These are phyloP conservation scores for Backusella liffmaniae DNA, from an alignment of 192 early-diverging fungal genomes.

Conservation along the genomic window DNA sequence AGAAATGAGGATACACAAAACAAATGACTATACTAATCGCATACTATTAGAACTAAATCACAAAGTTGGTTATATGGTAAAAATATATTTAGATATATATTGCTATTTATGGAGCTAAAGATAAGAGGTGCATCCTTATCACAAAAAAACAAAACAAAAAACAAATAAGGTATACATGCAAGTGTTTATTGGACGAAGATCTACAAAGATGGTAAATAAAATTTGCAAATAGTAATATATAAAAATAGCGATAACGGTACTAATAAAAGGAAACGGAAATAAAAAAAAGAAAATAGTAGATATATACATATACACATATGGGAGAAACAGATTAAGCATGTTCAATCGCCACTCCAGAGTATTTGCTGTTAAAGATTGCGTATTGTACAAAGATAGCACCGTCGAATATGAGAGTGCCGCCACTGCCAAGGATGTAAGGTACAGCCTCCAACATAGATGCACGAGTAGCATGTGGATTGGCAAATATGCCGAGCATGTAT, in stretches of 20 bases:
- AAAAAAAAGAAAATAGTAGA: background rate
- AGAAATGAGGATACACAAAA: background rate
- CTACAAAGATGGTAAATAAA: background rate
- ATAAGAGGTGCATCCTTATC: background rate
- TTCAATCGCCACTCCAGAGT: background rate
- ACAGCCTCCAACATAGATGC: conserved; percentile 35
- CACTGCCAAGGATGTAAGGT: conserved; percentile 65
- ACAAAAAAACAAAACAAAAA: background rate
- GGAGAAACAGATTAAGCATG: background rate
- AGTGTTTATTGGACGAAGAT: background rate
- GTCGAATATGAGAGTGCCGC: conserved; percentile 70
- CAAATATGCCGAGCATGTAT: conserved; percentile 58
- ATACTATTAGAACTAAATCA: background rate
- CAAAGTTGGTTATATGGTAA: background rate
- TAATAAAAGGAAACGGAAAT: background rate
- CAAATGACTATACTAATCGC: background rate
- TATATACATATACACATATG: background rate
- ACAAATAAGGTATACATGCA: background rate
- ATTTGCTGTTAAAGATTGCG: conserved; percentile 7
- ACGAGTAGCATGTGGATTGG: conserved; percentile 38
- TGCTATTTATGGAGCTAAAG: background rate
- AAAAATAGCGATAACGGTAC: background rate
- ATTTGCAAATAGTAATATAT: background rate
- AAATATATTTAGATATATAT: background rate
- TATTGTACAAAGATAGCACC: conserved; percentile 59